Percentiles rank a stretch among this genome's conserved stretches.
phyloP scores from a whole-genome alignment of 2,329 filamentous ascomycete species.

The Epicoccum sorghinum region DNA sequence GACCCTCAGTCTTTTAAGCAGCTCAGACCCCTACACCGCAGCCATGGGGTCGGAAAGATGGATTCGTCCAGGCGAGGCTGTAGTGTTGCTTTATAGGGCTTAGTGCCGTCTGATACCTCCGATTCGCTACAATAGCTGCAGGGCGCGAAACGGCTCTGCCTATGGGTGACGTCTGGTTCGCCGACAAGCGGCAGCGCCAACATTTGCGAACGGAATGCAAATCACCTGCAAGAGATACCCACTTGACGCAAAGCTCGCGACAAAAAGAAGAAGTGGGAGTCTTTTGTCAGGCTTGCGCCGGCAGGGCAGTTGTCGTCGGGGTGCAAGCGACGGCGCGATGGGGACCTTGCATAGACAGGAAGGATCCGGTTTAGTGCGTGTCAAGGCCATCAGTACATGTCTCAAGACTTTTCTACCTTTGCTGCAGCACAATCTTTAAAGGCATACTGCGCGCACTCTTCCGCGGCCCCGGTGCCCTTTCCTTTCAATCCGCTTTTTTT shows the following conservation, averaged over 20 bases:
- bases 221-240: background rate
- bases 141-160: background rate
- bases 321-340: constrained; percentile 9
- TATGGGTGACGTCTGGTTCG: constrained; percentile 4
- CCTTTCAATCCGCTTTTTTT: background rate
- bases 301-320: background rate
- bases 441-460: background rate
- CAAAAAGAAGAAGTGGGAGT: background rate
- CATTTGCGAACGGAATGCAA: constrained; percentile 12
- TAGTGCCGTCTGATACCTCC: background rate
- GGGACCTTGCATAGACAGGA: constrained; percentile 15
- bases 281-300: background rate
- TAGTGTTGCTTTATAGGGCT: background rate
- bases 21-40: background rate
- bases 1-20: background rate
- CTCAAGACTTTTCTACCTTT: constrained; percentile 12
- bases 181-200: constrained; percentile 7
- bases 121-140: constrained; percentile 4
- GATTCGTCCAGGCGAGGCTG: too few species aligned
- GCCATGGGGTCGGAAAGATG: background rate
- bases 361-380: constrained; percentile 15
- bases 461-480: constrained; percentile 8
- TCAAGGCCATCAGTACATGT: constrained; percentile 10
- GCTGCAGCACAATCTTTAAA: constrained; percentile 8
- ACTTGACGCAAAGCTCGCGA: constrained; percentile 1